Evolutionary conservation across 306 rosid genomes (phyloP).

Genomic region (Cucumis melo): DNA sequence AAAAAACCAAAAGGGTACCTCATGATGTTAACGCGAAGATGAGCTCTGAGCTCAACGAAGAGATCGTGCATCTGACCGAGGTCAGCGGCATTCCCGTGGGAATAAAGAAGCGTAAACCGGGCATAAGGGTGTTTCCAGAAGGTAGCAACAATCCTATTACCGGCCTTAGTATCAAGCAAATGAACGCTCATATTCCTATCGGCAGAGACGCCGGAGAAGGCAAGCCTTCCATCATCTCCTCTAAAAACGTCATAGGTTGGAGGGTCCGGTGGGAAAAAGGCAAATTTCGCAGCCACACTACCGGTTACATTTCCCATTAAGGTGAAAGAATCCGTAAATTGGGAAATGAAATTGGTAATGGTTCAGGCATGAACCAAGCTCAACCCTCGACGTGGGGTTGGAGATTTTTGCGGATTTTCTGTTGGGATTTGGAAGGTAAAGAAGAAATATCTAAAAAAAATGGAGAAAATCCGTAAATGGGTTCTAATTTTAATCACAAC

Average conservation of each 20-base stretch:
- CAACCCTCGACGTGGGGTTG: background rate
- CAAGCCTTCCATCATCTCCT: conserved; percentile 39
- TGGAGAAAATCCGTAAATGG: background rate
- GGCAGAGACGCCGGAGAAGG: conserved; percentile 57
- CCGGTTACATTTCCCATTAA: conserved; percentile 88
- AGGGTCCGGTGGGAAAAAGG: conserved; percentile 98
- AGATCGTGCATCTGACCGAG: conserved; percentile 93
- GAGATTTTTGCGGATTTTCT: conserved; percentile 10
- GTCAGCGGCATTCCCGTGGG: conserved; percentile 99
- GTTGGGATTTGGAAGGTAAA: background rate
- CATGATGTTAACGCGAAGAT: conserved; percentile 89
- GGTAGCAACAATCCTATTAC: conserved; percentile 71
- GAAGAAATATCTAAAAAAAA: background rate
- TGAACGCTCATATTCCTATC: conserved; percentile 62
- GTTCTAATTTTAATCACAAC: background rate
- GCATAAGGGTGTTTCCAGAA: conserved; percentile 86
- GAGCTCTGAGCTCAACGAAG: conserved; percentile 91
- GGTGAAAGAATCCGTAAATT: conserved; percentile 12
- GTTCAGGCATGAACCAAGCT: conserved; percentile 35
- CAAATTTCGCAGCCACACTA: conserved; percentile 86
- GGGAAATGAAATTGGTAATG: background rate
- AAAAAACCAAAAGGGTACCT: conserved; percentile 21
- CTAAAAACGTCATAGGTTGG: conserved; percentile 58
- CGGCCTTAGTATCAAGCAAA: conserved; percentile 50
- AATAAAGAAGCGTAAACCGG: conserved; percentile 72